phyloP scores from a whole-genome alignment of 2,329 filamentous ascomycete genomes.

The Fusarium aywerte region DNA sequence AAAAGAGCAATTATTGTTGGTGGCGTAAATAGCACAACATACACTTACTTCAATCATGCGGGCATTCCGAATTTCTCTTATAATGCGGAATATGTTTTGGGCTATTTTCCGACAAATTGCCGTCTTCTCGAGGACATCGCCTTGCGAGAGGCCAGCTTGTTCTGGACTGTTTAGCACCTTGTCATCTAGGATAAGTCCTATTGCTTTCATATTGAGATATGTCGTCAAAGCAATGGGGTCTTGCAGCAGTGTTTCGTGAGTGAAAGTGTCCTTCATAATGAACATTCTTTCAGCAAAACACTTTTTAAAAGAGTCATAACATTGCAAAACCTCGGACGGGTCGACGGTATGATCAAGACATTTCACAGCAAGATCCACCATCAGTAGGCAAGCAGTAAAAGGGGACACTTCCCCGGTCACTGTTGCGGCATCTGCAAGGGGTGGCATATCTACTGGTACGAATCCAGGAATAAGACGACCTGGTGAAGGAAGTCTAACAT shows the following conservation, averaged over 20 bases:
- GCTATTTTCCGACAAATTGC: background rate
- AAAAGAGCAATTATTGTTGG: background rate
- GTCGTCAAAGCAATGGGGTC: background rate
- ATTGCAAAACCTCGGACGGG: too few relatives aligned
- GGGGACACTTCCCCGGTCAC: accelerated
- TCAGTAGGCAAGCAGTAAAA: background rate
- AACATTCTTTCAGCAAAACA: background rate
- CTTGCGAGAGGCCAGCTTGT: background rate
- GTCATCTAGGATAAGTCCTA: accelerated
- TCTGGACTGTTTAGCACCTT: accelerated
- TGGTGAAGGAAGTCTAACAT: background rate
- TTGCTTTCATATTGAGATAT: background rate
- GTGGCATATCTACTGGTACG: accelerated
- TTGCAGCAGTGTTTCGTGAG: accelerated
- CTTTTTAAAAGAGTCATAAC: accelerated
- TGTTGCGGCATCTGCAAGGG: background rate
- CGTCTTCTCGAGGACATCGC: too few relatives aligned
- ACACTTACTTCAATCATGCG: background rate
- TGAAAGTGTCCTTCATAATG: background rate
- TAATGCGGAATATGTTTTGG: too few relatives aligned
- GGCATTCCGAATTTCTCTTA: too few relatives aligned
- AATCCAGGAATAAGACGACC: background rate
- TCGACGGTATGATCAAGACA: background rate
- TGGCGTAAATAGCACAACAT: accelerated
- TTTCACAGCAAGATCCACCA: background rate